These are phyloP conservation scores for Melaleuca alternifolia DNA, from an alignment of 345 rosid species.

Conservation along the genomic window DNA sequence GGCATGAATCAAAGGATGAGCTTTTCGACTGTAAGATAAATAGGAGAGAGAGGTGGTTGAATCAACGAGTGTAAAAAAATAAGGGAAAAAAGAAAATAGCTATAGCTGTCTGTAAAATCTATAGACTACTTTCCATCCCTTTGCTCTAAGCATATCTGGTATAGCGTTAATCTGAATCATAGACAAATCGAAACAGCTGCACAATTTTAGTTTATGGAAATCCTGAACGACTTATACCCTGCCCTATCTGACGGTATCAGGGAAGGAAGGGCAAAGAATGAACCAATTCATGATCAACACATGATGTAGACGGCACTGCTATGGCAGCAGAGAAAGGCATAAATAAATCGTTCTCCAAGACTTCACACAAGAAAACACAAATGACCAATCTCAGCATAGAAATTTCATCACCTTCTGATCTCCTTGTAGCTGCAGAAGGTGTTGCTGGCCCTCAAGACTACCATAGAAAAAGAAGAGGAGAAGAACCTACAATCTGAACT, in stretches of 20 bases:
- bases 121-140: not conserved
- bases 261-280: not conserved
- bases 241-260: not conserved
- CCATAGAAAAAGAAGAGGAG: not conserved
- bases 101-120: not conserved
- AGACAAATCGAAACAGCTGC: not conserved
- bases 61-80: not conserved
- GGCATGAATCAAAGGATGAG: not conserved
- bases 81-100: not conserved
- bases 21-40: not conserved
- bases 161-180: not conserved
- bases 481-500: not conserved
- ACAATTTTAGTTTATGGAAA: not conserved
- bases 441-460: not conserved
- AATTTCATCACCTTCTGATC: not conserved
- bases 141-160: not conserved
- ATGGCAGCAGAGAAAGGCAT: not conserved
- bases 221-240: not conserved
- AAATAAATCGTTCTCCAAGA: not conserved
- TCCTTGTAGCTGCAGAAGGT: not conserved
- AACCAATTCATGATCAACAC: not conserved
- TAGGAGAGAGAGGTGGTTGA: not conserved
- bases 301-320: not conserved
- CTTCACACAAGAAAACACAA: not conserved
- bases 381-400: not conserved